Evolutionary conservation across 768 basidiomycete species (phyloP).

Genomic region (Crucibulum laeve): DNA sequence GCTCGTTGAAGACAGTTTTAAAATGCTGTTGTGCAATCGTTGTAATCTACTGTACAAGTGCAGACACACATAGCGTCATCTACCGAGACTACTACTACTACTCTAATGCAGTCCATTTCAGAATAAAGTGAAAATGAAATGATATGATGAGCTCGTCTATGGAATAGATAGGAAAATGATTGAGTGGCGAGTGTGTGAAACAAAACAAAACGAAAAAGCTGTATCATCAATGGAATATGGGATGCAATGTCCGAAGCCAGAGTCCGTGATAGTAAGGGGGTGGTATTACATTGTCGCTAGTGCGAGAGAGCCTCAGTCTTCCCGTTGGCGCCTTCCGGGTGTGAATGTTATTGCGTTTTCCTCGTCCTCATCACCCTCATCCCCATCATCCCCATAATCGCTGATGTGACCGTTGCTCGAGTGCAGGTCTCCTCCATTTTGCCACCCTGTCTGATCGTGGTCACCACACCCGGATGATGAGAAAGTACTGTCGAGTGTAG

Average conservation of each 20-base stretch:
- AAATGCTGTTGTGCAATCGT: conserved; percentile 16
- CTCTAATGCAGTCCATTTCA: conserved; percentile 11
- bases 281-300: not conserved
- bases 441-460: too few species aligned
- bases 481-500: not conserved
- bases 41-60: conserved; percentile 28
- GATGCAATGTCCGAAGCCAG: not conserved
- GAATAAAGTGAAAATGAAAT: not conserved
- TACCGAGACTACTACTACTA: conserved; percentile 14
- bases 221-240: not conserved
- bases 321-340: conserved; percentile 15
- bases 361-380: conserved; percentile 26
- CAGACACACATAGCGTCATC: conserved; percentile 16
- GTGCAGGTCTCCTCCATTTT: too few species aligned
- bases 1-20: conserved; percentile 1
- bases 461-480: too few species aligned
- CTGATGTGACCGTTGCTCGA: conserved; percentile 2
- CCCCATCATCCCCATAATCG: conserved; percentile 22
- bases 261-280: conserved; percentile 4
- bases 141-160: not conserved
- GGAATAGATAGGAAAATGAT: conserved; percentile 12
- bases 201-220: conserved; percentile 3
- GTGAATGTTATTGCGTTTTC: conserved; percentile 27
- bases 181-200: conserved; percentile 1
- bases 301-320: not conserved